Evolutionary conservation across 2,329 filamentous ascomycete genomes (phyloP), one percentile per base, ranked within the genome.

Genomic region (Aspergillus tubingensis): DNA sequence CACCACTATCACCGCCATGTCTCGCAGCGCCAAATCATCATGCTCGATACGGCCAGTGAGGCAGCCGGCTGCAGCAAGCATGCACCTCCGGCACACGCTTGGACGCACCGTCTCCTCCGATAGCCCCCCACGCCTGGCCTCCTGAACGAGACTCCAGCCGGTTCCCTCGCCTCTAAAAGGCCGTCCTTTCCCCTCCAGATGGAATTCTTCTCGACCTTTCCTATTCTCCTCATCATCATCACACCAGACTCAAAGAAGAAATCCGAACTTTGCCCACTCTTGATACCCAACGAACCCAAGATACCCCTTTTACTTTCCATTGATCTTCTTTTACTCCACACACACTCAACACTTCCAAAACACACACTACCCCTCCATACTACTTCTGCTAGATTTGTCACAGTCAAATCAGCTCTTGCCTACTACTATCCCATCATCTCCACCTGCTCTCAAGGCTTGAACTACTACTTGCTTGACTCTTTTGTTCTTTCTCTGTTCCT

Each of bases 21-120:
- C 59, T 59, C 50, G 64, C 64, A 66, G 58, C 50, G 59, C 58
- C 66, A 59, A 67, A 67, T 67, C 65, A 67, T 50, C 50, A 54
- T 58, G 21, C 54, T 30, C 32, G 51, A 54, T 52, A 27, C 48
- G 53, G 32, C 52, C 23, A 59, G 59, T 62, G 63, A 66, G 63
- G 64, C 64, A 58, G 50, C 54, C 47, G 44, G 57, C 58, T 64
- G 62, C 61, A 59, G 64, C 60, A 58, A 36, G 56, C 32, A 62
- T 62, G 59, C 60, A 48, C 50, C 43, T 60, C 51, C 65, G 61
- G 57, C 67, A 57, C 64, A 54, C 62, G 57, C 60, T 62, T 60
- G 57, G 58, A 64, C 60, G 53, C 51, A 39, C 60, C 59, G 50
- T 56, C 55, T 61, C 44, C 58, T 51, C 32, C 49, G 47, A 47